These are phyloP conservation scores for Penicillium tannophilum DNA, from an alignment of 495 filamentous ascomycete genomes.

Conservation along the genomic window DNA sequence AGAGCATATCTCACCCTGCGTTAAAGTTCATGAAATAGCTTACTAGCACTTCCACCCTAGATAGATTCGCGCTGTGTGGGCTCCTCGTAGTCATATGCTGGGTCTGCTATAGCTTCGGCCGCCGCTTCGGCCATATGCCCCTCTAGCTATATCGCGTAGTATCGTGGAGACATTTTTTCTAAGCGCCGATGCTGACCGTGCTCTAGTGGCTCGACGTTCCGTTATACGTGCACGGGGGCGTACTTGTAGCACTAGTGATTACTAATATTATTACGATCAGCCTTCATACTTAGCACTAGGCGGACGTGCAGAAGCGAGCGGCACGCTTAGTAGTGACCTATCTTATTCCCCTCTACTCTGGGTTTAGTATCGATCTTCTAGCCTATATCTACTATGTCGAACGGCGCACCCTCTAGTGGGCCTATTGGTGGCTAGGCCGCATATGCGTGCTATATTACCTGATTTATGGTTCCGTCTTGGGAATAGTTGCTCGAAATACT, in stretches of 20 bases:
- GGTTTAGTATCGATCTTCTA: conserved; percentile 8
- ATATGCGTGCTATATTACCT: conserved; percentile 3
- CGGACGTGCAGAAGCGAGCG: conserved; percentile 12
- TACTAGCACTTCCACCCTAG: background rate
- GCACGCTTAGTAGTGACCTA: conserved; percentile 8
- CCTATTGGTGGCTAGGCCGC: conserved; percentile 7
- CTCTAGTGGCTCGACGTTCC: conserved; percentile 7
- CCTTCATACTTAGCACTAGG: conserved; percentile 2
- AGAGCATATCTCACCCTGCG: background rate
- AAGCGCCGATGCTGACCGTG: background rate
- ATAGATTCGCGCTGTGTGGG: background rate
- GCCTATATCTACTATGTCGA: conserved; percentile 4
- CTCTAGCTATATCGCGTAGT: background rate
- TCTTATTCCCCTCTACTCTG: conserved; percentile 10
- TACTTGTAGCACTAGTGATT: conserved; percentile 5
- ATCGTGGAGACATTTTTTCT: background rate
- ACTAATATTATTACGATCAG: conserved; percentile 6
- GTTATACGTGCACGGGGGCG: conserved; percentile 5
- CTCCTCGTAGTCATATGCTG: background rate
- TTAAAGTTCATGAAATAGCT: background rate
- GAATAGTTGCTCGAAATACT: background rate
- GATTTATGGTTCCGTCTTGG: background rate
- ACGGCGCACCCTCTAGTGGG: conserved; percentile 5
- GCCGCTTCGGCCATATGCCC: background rate
- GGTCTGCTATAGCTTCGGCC: background rate